Conservation (phyloP, 2,329 filamentous ascomycete species). For the Trichoderma brevicompactum region DNA sequence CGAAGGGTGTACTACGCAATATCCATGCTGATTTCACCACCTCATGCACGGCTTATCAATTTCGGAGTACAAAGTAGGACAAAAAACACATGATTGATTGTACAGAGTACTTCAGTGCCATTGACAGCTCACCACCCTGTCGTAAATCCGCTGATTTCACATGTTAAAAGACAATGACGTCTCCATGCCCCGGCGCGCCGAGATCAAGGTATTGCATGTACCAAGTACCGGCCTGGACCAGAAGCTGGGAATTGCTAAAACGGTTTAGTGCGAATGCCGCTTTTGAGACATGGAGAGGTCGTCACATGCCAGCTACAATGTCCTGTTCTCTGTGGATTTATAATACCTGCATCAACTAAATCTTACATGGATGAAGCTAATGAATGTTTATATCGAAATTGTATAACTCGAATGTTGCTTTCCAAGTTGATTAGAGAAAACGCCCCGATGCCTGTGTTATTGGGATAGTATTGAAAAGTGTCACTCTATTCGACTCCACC, state of each 20-base stretch:
- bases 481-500: too few species aligned
- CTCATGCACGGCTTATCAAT: background rate
- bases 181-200: constrained; percentile 36
- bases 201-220: background rate
- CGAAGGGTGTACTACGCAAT: background rate
- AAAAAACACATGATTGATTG: too few species aligned
- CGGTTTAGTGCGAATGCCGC: constrained; percentile 15
- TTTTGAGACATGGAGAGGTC: background rate
- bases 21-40: background rate
- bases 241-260: background rate
- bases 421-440: too few species aligned
- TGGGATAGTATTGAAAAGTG: too few species aligned
- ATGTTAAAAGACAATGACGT: constrained; percentile 40
- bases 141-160: constrained; percentile 26
- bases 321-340: background rate
- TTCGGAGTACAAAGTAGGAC: background rate
- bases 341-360: background rate
- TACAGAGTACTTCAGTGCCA: background rate
- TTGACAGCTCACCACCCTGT: background rate
- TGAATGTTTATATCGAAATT: too few species aligned
- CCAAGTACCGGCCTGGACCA: background rate
- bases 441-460: too few species aligned
- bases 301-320: constrained; percentile 15
- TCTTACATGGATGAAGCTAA: background rate
- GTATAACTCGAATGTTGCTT: too few species aligned